Evolutionary conservation across 192 early-diverging fungal genomes (phyloP).

Genomic region (Linnemannia zychae): DNA sequence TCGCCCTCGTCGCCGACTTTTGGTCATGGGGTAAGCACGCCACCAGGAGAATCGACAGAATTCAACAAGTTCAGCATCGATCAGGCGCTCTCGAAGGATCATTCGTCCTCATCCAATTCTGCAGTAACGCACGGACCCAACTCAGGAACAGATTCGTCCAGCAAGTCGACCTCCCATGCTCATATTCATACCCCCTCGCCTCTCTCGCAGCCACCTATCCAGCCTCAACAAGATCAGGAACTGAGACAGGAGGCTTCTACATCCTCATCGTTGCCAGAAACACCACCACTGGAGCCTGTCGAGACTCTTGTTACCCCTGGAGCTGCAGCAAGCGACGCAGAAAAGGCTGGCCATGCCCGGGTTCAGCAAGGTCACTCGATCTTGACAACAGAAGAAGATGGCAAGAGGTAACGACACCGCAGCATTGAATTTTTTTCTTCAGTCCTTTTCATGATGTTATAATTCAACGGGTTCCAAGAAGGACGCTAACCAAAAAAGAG

Average conservation of each 20-base stretch:
- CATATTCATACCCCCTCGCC: conserved; percentile 13
- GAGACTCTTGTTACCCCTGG: conserved; percentile 43
- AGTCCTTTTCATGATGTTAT: no score
- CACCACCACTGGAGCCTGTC: background rate
- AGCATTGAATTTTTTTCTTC: no score
- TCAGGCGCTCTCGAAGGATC: background rate
- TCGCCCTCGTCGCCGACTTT: background rate
- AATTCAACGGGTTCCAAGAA: background rate
- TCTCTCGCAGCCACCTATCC: conserved; percentile 16
- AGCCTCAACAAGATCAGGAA: conserved; percentile 2
- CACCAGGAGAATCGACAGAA: background rate
- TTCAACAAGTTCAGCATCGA: background rate
- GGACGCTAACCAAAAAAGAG: background rate
- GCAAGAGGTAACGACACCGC: conserved; percentile 36
- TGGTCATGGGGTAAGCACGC: background rate
- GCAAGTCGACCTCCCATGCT: background rate
- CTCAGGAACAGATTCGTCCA: conserved; percentile 21
- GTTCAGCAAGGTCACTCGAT: conserved; percentile 1
- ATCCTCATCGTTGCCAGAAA: background rate
- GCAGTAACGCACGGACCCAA: conserved; percentile 29
- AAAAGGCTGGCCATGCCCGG: background rate
- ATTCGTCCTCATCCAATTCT: background rate
- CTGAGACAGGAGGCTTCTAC: background rate
- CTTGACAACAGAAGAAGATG: conserved; percentile 44
- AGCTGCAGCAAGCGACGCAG: background rate